Conservation (phyloP, 2,329 filamentous ascomycete genomes). For the Arachnomyces sp. region DNA sequence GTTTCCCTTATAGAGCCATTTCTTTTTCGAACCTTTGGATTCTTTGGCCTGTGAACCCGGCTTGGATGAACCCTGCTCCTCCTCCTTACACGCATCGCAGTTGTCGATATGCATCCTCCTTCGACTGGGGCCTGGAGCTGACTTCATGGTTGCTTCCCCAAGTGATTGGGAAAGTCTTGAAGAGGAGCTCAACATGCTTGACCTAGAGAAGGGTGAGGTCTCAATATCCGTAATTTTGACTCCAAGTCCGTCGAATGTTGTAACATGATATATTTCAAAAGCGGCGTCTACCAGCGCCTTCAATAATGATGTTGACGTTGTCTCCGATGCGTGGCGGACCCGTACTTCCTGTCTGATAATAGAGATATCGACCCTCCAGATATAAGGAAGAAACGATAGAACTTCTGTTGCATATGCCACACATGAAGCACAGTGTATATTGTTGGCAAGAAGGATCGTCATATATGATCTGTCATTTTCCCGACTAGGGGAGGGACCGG, state of each 20-base stretch:
- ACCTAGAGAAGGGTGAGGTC: slow-evolving; percentile 16
- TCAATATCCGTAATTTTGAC: slow-evolving; percentile 27
- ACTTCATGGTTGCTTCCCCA: slow-evolving; percentile 15
- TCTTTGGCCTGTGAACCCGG: slow-evolving; percentile 7
- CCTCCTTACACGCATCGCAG: slow-evolving; percentile 42
- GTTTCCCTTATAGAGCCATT: background rate
- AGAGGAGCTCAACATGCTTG: slow-evolving; percentile 6
- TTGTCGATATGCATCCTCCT: slow-evolving; percentile 39
- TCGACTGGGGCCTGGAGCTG: slow-evolving; percentile 14
- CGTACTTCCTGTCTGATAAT: slow-evolving; percentile 38
- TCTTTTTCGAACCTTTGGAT: background rate
- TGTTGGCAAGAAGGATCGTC: slow-evolving; percentile 34
- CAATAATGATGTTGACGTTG: slow-evolving; percentile 27
- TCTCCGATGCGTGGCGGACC: slow-evolving; percentile 28
- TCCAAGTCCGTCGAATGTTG: slow-evolving; percentile 29
- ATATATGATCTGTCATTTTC: background rate
- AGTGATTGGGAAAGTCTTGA: slow-evolving; percentile 15
- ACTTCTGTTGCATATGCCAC: slow-evolving; percentile 38
- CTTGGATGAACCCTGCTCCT: slow-evolving; percentile 16
- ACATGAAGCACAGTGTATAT: slow-evolving; percentile 42
- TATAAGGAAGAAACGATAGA: slow-evolving; percentile 28
- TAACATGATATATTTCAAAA: slow-evolving; percentile 40
- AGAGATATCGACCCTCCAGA: slow-evolving; percentile 33
- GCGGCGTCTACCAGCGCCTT: slow-evolving; percentile 35
- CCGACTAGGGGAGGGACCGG: background rate